phyloP scores from a whole-genome alignment of 768 basidiomycete species.

The Russula sp. region DNA sequence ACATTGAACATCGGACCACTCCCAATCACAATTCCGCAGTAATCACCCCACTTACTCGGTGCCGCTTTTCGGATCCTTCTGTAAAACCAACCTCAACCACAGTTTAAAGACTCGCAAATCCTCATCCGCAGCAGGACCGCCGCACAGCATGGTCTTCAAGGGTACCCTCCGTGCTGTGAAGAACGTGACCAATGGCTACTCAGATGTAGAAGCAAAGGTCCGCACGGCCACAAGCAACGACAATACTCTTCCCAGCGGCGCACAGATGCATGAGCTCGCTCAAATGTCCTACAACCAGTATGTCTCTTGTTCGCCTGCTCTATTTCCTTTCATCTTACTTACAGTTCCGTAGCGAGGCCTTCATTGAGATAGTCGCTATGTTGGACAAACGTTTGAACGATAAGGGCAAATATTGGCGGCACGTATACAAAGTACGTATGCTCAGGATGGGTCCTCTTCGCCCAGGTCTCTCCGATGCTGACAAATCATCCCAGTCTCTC shows the following conservation, averaged over 20 bases:
- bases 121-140: background rate
- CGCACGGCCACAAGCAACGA: constrained; percentile 95
- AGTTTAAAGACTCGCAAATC: background rate
- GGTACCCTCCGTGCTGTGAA: constrained; percentile 79
- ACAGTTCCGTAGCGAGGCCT: constrained; percentile 56
- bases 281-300: constrained; percentile 94
- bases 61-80: background rate
- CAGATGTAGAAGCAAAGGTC: constrained; percentile 89
- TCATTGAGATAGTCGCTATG: constrained; percentile 98
- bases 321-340: constrained; percentile 25
- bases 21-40: background rate
- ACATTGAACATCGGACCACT: too few species aligned
- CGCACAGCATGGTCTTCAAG: constrained; percentile 34
- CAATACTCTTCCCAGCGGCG: constrained; percentile 91
- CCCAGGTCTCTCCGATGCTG: background rate
- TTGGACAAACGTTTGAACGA: constrained; percentile 94
- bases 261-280: constrained; percentile 97
- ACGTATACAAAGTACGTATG: constrained; percentile 84
- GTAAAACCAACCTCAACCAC: background rate
- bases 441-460: too few species aligned
- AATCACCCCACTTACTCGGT: background rate
- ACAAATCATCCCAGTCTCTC: constrained; percentile 50
- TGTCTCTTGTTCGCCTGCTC: constrained; percentile 11
- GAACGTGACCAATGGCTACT: constrained; percentile 92
- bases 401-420: constrained; percentile 99